A percentile compares a stretch with the other conserved stretches of the same genome.
Evolutionary conservation across 805 yeast species (phyloP).

Genomic region (Candida wancherniae): DNA sequence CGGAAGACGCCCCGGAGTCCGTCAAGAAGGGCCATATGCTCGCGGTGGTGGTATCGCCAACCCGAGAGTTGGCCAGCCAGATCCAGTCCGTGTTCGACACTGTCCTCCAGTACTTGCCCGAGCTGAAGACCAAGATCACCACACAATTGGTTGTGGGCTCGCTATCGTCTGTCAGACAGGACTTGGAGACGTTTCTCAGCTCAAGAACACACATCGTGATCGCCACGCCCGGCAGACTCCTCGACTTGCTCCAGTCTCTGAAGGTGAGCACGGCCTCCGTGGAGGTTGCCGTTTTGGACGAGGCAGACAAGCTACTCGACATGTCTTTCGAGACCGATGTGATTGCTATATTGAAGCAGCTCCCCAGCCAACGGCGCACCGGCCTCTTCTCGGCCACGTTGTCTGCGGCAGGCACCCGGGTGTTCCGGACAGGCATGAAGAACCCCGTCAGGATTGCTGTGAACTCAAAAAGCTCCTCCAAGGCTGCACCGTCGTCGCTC

Average conservation of each 20-base stretch:
- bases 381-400: slow-evolving; percentile 95
- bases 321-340: slow-evolving; percentile 68
- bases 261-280: slow-evolving; percentile 57
- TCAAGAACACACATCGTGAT: slow-evolving; percentile 68
- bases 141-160: slow-evolving; percentile 68
- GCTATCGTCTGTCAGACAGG: slow-evolving; percentile 60
- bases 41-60: slow-evolving; percentile 71
- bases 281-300: slow-evolving; percentile 79
- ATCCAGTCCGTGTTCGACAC: slow-evolving; percentile 62
- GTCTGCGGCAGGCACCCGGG: slow-evolving; percentile 69
- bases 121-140: slow-evolving; percentile 36
- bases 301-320: slow-evolving; percentile 87
- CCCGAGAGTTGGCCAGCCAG: slow-evolving; percentile 66
- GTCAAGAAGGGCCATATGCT: slow-evolving; percentile 62
- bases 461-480: slow-evolving; percentile 39
- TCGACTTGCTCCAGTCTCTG: slow-evolving; percentile 64
- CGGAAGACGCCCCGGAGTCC: slow-evolving; percentile 21
- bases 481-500: slow-evolving; percentile 58
- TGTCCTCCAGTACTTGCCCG: slow-evolving; percentile 56
- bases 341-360: slow-evolving; percentile 54
- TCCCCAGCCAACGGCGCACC: slow-evolving; percentile 90
- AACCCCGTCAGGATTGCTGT: slow-evolving; percentile 89
- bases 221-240: slow-evolving; percentile 88
- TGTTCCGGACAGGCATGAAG: slow-evolving; percentile 84
- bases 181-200: slow-evolving; percentile 52